Conservation (phyloP, 2,329 filamentous ascomycete species). For the Apiospora pterosperma region DNA sequence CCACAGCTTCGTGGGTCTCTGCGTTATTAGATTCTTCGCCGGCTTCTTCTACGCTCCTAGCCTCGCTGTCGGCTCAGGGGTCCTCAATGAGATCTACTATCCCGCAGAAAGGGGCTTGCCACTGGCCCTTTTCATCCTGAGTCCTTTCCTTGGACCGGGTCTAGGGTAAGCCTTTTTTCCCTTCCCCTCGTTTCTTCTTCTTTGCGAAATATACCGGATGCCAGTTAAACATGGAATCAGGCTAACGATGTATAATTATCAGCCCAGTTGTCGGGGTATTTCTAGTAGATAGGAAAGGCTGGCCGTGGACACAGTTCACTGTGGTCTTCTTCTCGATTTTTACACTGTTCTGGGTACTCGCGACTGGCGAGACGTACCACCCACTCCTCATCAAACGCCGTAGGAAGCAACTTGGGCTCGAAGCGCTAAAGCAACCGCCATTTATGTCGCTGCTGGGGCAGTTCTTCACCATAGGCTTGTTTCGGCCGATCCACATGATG, state of each 20-base stretch:
- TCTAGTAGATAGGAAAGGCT: conserved; percentile 39
- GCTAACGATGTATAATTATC: conserved; percentile 9
- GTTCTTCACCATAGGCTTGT: conserved; percentile 40
- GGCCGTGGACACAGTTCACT: conserved; percentile 53
- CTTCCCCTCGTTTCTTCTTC: background rate
- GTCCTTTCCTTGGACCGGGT: conserved; percentile 50
- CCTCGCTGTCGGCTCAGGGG: conserved; percentile 46
- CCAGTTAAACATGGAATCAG: background rate
- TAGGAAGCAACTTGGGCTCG: conserved; percentile 31
- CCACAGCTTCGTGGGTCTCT: conserved; percentile 45
- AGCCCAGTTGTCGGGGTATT: conserved; percentile 46
- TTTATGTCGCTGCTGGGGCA: conserved; percentile 19
- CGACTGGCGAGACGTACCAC: conserved; percentile 56
- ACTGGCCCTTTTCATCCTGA: conserved; percentile 44
- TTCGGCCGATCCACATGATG: conserved; percentile 56
- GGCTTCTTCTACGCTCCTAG: conserved; percentile 48
- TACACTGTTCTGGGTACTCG: conserved; percentile 30
- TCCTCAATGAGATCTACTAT: conserved; percentile 46
- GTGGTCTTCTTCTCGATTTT: conserved; percentile 43
- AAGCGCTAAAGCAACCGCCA: conserved; percentile 20
- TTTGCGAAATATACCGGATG: background rate
- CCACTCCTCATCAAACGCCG: conserved; percentile 41
- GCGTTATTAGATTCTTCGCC: conserved; percentile 54
- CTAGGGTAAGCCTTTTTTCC: conserved; percentile 48
- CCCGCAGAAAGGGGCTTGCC: conserved; percentile 39